These are phyloP conservation scores for Didymella keratinophila DNA, from an alignment of 2,329 filamentous ascomycete genomes.

Conservation along the genomic window DNA sequence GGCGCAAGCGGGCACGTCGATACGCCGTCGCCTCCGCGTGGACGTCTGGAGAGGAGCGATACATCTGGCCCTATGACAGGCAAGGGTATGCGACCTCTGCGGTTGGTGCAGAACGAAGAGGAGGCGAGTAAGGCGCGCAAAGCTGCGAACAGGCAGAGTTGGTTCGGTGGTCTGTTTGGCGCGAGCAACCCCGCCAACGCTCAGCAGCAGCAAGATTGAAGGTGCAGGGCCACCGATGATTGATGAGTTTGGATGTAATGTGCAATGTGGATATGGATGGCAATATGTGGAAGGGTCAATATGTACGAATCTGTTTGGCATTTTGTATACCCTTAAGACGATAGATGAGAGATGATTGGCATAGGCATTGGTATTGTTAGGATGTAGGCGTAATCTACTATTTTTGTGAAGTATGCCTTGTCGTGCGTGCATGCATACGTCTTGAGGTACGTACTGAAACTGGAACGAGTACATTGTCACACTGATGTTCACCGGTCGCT, in stretches of 20 bases:
- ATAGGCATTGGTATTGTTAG: neutral
- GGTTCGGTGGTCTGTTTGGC: constrained; percentile 57
- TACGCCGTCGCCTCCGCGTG: constrained; percentile 60
- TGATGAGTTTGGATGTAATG: constrained; percentile 20
- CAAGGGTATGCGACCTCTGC: constrained; percentile 81
- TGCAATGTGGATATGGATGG: constrained; percentile 13
- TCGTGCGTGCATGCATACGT: neutral
- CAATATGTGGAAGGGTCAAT: constrained; percentile 5
- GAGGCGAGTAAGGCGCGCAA: constrained; percentile 51
- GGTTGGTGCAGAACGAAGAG: constrained; percentile 78
- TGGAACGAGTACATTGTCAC: no score
- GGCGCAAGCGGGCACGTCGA: constrained; percentile 43
- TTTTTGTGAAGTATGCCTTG: neutral
- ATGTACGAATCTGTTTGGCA: constrained; percentile 15
- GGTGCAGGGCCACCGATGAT: constrained; percentile 1
- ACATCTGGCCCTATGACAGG: constrained; percentile 56
- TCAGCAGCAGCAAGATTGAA: constrained; percentile 7
- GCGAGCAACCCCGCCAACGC: constrained; percentile 35
- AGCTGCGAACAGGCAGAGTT: constrained; percentile 55
- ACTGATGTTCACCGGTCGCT: no score
- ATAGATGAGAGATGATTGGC: constrained; percentile 15
- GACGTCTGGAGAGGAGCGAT: constrained; percentile 59
- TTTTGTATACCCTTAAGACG: constrained; percentile 22
- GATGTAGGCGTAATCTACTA: constrained; percentile 16
- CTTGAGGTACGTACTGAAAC: no score